Conservation (phyloP, 345 rosid genomes). For the Limnanthes douglasii region DNA sequence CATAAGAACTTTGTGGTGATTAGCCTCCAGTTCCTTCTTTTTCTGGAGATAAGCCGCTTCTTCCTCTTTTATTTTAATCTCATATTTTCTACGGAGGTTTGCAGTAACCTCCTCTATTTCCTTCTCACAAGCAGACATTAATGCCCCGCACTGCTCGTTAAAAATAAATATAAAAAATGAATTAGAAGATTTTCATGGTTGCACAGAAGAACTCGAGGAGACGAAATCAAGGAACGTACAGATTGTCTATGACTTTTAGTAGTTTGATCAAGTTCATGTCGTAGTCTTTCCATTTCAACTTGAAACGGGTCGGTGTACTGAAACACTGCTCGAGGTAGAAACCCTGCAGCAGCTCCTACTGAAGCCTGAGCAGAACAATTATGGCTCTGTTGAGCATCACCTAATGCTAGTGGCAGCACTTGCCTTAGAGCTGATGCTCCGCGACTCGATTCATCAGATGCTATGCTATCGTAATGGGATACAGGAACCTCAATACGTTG, state of each 20-base stretch:
- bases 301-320: slow-evolving; percentile 35
- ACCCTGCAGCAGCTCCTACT: slow-evolving; percentile 2
- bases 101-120: slow-evolving; percentile 35
- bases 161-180: slow-evolving; percentile 1
- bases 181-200: neutral
- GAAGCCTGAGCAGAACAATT: slow-evolving; percentile 12
- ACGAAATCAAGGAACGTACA: slow-evolving; percentile 19
- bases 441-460: slow-evolving; percentile 1
- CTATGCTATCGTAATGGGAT: slow-evolving; percentile 2
- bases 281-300: slow-evolving; percentile 37
- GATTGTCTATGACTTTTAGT: no score
- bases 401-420: slow-evolving; percentile 6
- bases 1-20: slow-evolving; percentile 21
- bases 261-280: slow-evolving; percentile 19
- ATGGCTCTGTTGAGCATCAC: slow-evolving; percentile 1
- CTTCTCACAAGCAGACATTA: slow-evolving; percentile 31
- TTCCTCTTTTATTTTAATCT: slow-evolving; percentile 18
- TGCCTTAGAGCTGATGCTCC: neutral
- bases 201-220: slow-evolving; percentile 2
- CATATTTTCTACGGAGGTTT: slow-evolving; percentile 30
- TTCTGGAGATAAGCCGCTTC: slow-evolving; percentile 18
- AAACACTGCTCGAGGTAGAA: slow-evolving; percentile 11
- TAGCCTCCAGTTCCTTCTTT: slow-evolving; percentile 25
- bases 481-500: slow-evolving; percentile 9
- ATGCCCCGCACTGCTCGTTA: slow-evolving; percentile 29